Conservation (phyloP, 169 alveolate genomes). For the Plasmodium sp. region DNA sequence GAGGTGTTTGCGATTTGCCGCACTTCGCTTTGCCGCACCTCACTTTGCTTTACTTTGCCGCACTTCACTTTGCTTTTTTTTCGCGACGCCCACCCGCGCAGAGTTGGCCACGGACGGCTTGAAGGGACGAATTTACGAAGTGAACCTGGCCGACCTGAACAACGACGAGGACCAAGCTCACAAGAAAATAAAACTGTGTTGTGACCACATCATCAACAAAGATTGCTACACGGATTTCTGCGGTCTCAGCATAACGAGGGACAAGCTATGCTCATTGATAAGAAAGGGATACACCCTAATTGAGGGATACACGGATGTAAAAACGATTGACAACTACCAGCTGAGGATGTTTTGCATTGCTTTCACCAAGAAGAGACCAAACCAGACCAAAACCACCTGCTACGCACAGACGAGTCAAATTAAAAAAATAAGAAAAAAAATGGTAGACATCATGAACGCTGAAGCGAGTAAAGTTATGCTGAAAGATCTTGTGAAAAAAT, state of each 20-base stretch:
- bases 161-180: constrained; percentile 95
- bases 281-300: constrained; percentile 97
- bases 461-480: constrained; percentile 95
- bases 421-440: constrained; percentile 95
- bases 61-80: constrained; percentile 10
- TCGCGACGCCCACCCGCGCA: neutral
- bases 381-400: constrained; percentile 96
- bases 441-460: constrained; percentile 96
- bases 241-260: constrained; percentile 98
- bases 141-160: constrained; percentile 97
- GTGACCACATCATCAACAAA: constrained; percentile 96
- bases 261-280: constrained; percentile 95
- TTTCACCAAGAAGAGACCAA: constrained; percentile 95
- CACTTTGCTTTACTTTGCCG: neutral
- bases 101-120: constrained; percentile 95
- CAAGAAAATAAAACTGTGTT: constrained; percentile 95
- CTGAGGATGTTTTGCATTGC: constrained; percentile 98
- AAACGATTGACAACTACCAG: constrained; percentile 96
- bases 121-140: constrained; percentile 96
- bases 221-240: constrained; percentile 97
- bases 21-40: neutral
- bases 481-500: constrained; percentile 95
- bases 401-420: constrained; percentile 96
- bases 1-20: neutral
- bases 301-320: constrained; percentile 97